These are phyloP conservation scores for Phtheirospermum japonicum DNA, from an alignment of 257 asterid species.

Conservation along the genomic window DNA sequence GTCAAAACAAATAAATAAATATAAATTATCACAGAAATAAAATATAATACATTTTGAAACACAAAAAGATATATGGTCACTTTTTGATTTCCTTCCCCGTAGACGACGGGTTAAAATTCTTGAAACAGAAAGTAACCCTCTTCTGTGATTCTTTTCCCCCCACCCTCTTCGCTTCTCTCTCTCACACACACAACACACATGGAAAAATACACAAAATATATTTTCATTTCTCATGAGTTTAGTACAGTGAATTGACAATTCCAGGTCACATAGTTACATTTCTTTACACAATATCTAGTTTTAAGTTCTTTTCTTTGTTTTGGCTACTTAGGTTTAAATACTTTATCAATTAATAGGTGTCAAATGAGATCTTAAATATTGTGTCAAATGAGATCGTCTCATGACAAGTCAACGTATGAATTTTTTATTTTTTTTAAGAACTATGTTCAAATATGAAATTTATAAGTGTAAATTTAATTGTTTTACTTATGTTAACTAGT, in stretches of 20 bases:
- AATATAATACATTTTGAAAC: constrained; percentile 3
- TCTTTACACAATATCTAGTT: not conserved
- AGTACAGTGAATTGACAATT: constrained; percentile 24
- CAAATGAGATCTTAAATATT: too few species aligned
- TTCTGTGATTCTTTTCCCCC: constrained; percentile 66
- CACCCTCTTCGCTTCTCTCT: constrained; percentile 59
- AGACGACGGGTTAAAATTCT: constrained; percentile 76
- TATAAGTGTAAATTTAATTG: too few species aligned
- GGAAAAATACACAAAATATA: not conserved
- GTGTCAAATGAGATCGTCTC: too few species aligned
- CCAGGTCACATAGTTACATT: not conserved
- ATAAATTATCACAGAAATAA: not conserved
- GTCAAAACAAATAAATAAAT: constrained; percentile 46
- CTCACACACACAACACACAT: constrained; percentile 24
- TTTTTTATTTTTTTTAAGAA: too few species aligned
- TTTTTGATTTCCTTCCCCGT: constrained; percentile 70
- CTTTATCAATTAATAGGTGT: too few species aligned
- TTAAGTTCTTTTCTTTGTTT: not conserved
- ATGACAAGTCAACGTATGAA: too few species aligned
- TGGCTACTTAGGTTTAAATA: not conserved
- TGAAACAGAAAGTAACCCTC: constrained; percentile 50
- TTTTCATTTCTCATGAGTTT: constrained; percentile 10
- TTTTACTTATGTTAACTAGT: too few species aligned
- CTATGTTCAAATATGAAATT: too few species aligned
- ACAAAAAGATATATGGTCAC: constrained; percentile 43